These are phyloP conservation scores for Acacia crassicarpa DNA, from an alignment of 306 rosid genomes.

Conservation along the genomic window DNA sequence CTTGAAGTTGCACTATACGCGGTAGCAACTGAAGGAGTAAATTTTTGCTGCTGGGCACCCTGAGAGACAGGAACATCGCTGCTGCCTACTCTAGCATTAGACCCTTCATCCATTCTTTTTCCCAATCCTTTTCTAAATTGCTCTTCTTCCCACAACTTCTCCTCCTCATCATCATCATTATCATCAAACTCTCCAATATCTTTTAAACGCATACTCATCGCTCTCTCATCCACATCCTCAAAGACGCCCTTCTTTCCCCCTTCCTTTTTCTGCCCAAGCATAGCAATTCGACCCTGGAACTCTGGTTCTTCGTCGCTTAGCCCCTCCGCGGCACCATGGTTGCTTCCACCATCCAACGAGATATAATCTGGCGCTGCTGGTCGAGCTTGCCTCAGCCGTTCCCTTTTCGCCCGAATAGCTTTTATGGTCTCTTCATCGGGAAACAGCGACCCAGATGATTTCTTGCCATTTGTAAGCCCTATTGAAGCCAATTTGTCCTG, in stretches of 20 bases:
- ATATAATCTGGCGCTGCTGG: slow-evolving; percentile 75
- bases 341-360: slow-evolving; percentile 86
- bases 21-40: slow-evolving; percentile 39
- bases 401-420: slow-evolving; percentile 81
- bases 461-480: slow-evolving; percentile 51
- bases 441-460: slow-evolving; percentile 43
- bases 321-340: slow-evolving; percentile 86
- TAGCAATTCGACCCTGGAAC: slow-evolving; percentile 68
- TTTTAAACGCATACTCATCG: slow-evolving; percentile 41
- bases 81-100: slow-evolving; percentile 47
- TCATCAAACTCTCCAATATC: slow-evolving; percentile 28
- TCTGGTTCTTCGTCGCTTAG: slow-evolving; percentile 93
- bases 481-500: slow-evolving; percentile 55
- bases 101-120: slow-evolving; percentile 86
- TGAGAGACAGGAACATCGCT: slow-evolving; percentile 55
- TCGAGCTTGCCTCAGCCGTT: slow-evolving; percentile 67
- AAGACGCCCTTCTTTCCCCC: slow-evolving; percentile 79
- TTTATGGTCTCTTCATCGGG: slow-evolving; percentile 72
- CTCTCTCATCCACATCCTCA: slow-evolving; percentile 74
- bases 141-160: slow-evolving; percentile 92
- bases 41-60: slow-evolving; percentile 52
- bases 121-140: slow-evolving; percentile 96
- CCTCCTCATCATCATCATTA: slow-evolving; percentile 69
- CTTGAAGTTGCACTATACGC: slow-evolving; percentile 49
- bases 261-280: slow-evolving; percentile 78